Evolutionary conservation across 371 early-diverging fungal species (phyloP).

Genomic region (Zychaea mexicana): DNA sequence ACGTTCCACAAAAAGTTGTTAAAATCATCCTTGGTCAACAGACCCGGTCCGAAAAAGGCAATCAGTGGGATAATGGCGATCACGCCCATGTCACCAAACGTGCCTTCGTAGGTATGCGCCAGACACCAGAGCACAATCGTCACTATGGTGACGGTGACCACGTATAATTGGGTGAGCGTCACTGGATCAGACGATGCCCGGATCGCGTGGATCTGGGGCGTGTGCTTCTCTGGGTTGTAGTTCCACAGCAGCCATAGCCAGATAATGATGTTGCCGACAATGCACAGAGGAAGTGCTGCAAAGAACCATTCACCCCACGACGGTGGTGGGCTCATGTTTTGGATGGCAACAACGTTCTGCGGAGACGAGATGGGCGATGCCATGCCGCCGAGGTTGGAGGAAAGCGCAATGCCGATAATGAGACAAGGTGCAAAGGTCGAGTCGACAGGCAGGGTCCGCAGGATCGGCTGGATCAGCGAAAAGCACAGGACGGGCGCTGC

Average conservation of each 20-base stretch:
- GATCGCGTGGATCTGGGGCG: constrained; percentile 58
- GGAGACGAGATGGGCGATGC: constrained; percentile 85
- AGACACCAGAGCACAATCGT: constrained; percentile 85
- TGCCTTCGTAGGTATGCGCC: constrained; percentile 56
- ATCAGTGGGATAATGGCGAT: constrained; percentile 81
- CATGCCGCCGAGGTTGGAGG: constrained; percentile 88
- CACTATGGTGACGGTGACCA: constrained; percentile 59
- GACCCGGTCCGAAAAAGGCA: constrained; percentile 79
- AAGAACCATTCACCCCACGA: constrained; percentile 72
- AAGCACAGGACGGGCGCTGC: constrained; percentile 98
- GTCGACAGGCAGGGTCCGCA: constrained; percentile 71
- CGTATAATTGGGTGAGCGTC: constrained; percentile 63
- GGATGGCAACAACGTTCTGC: constrained; percentile 77
- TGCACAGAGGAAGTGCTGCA: constrained; percentile 61
- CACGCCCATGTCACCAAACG: constrained; percentile 83
- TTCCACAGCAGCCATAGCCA: constrained; percentile 68
- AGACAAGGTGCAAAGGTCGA: constrained; percentile 69
- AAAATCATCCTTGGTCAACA: constrained; percentile 84
- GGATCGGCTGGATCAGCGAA: constrained; percentile 86
- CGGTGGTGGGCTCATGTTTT: constrained; percentile 75
- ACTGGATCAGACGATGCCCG: constrained; percentile 62
- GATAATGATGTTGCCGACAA: constrained; percentile 68
- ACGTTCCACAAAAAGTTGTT: constrained; percentile 80
- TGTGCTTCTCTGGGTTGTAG: constrained; percentile 66
- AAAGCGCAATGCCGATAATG: constrained; percentile 82